Percentiles rank a stretch among this genome's conserved stretches.
Conservation (phyloP, 2,329 filamentous ascomycete genomes). For the Monilinia vaccinii-corymbosi region DNA sequence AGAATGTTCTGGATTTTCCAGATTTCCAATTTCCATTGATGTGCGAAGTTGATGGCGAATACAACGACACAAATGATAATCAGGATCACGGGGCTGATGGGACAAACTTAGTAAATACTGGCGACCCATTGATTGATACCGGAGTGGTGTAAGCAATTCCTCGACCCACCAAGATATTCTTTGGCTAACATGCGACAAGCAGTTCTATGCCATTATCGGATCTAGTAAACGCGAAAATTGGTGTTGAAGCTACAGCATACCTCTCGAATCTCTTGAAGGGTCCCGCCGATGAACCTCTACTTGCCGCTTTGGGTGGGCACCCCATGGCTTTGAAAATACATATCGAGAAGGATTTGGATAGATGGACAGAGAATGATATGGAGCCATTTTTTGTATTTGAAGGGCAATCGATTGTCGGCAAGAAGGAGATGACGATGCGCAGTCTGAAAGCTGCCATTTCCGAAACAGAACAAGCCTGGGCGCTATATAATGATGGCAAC, state of each 20-base stretch:
- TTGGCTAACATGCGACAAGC: not conserved
- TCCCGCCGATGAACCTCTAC: constrained; percentile 70
- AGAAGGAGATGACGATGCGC: constrained; percentile 59
- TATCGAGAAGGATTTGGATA: constrained; percentile 67
- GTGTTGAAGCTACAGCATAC: constrained; percentile 85
- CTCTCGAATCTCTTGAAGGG: constrained; percentile 69
- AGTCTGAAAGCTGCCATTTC: constrained; percentile 56
- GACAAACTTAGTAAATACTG: not conserved
- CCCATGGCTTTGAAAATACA: constrained; percentile 68
- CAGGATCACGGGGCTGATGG: not conserved
- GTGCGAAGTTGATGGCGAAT: not conserved
- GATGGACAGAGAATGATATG: constrained; percentile 61
- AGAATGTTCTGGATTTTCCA: not conserved
- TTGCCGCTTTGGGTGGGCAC: constrained; percentile 81
- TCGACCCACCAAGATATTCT: not conserved
- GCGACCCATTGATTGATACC: constrained; percentile 1
- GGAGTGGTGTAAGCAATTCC: not conserved
- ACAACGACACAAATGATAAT: not conserved
- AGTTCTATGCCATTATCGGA: constrained; percentile 50
- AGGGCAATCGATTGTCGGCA: constrained; percentile 70
- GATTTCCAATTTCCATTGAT: not conserved
- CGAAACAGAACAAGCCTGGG: constrained; percentile 75
- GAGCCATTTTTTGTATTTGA: constrained; percentile 88
- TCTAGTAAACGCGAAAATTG: constrained; percentile 66
- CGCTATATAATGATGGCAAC: constrained; percentile 71